phyloP scores from a whole-genome alignment of 768 basidiomycete species.

The Serendipita sp. region DNA sequence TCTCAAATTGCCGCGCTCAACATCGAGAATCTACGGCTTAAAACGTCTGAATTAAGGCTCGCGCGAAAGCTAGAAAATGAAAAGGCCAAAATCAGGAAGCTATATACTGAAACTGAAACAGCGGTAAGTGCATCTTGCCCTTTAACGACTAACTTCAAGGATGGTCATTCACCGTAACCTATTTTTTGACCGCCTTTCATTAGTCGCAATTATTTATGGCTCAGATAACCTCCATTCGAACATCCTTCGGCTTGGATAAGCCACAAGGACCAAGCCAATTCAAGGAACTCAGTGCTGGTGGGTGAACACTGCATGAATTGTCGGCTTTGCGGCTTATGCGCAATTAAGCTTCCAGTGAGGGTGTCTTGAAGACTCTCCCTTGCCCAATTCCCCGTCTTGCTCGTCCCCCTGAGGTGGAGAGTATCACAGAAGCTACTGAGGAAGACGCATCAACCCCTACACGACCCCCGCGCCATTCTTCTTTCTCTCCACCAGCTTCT shows the following conservation, averaged over 20 bases:
- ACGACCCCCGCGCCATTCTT: neutral
- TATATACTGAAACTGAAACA: slow-evolving; percentile 57
- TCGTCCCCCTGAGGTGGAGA: neutral
- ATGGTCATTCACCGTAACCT: neutral
- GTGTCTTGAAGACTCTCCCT: neutral
- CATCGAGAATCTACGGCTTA: slow-evolving; percentile 66
- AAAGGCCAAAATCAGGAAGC: slow-evolving; percentile 54
- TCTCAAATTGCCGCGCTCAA: slow-evolving; percentile 68
- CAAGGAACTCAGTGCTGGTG: neutral
- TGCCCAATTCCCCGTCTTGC: neutral
- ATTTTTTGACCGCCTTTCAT: neutral
- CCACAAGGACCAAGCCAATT: neutral
- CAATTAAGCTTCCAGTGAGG: neutral
- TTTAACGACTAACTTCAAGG: neutral
- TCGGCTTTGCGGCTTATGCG: neutral
- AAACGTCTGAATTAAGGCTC: slow-evolving; percentile 65
- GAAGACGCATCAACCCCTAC: neutral
- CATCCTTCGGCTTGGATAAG: neutral
- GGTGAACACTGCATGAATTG: neutral
- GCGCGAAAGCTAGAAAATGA: slow-evolving; percentile 64
- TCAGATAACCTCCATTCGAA: neutral
- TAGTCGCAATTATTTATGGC: neutral
- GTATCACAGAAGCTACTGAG: slow-evolving; percentile 5
- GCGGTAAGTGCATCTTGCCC: slow-evolving; percentile 33
- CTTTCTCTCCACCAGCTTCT: neutral